Percentiles rank a stretch among this genome's conserved stretches.
phyloP scores from a whole-genome alignment of 1,284 basidiomycete genomes.

The Ustilago curta region DNA sequence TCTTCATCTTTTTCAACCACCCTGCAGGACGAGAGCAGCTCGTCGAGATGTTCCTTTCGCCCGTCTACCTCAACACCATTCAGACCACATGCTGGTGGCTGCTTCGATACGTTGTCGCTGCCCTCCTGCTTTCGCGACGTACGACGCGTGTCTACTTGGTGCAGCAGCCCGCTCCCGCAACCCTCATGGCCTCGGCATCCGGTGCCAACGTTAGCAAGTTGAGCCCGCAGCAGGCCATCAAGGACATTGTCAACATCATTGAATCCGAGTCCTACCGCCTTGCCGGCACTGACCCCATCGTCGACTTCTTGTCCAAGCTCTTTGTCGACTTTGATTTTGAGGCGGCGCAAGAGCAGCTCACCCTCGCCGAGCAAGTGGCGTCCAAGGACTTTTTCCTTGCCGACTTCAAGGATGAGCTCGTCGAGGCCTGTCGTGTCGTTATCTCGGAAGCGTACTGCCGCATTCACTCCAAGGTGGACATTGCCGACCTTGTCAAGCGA shows the following conservation, averaged over 20 bases:
- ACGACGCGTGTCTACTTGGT: slow-evolving; percentile 64
- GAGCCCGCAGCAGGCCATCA: slow-evolving; percentile 63
- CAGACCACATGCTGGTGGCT: slow-evolving; percentile 96
- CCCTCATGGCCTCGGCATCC: slow-evolving; percentile 42
- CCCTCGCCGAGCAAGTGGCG: slow-evolving; percentile 84
- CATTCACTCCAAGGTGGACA: slow-evolving; percentile 96
- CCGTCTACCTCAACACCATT: slow-evolving; percentile 97
- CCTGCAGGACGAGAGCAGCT: slow-evolving; percentile 89
- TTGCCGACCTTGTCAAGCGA: slow-evolving; percentile 91
- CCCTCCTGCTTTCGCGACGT: slow-evolving; percentile 90
- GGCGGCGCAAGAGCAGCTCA: slow-evolving; percentile 85
- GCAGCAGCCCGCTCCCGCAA: slow-evolving; percentile 48
- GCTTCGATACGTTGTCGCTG: slow-evolving; percentile 91
- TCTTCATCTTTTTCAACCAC: slow-evolving; percentile 99
- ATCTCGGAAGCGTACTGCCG: slow-evolving; percentile 97
- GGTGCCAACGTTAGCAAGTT: slow-evolving; percentile 59
- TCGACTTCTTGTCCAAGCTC: slow-evolving; percentile 90
- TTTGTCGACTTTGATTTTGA: slow-evolving; percentile 93
- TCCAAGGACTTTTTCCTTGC: slow-evolving; percentile 93
- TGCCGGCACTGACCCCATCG: slow-evolving; percentile 93
- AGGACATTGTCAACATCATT: slow-evolving; percentile 66
- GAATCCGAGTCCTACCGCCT: slow-evolving; percentile 69
- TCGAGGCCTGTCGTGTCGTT: slow-evolving; percentile 94
- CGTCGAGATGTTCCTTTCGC: slow-evolving; percentile 94
- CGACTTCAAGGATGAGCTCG: slow-evolving; percentile 89